Conservation (phyloP, 805 yeast genomes). For the Candida insectorum region DNA sequence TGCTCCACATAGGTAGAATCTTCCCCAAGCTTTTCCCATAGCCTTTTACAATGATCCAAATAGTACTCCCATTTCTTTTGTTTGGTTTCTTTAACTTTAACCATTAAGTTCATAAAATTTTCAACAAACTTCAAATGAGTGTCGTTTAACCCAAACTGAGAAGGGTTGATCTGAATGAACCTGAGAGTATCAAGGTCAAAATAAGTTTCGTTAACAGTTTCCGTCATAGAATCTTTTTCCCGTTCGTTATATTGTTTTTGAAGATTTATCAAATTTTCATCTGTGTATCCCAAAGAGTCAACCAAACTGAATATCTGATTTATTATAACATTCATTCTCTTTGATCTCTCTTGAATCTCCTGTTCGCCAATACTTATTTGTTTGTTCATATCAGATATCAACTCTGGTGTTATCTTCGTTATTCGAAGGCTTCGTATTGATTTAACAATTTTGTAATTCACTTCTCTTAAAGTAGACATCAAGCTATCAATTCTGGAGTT, state of each 20-base stretch:
- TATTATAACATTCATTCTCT: constrained; percentile 21
- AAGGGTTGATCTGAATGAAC: constrained; percentile 33
- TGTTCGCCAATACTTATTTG: constrained; percentile 25
- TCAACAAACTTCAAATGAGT: constrained; percentile 30
- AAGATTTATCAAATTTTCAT: constrained; percentile 29
- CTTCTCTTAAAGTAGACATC: constrained; percentile 28
- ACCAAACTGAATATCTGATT: constrained; percentile 24
- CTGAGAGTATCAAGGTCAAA: constrained; percentile 36
- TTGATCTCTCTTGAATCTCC: constrained; percentile 22
- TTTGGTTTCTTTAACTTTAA: constrained; percentile 27
- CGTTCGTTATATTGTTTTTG: constrained; percentile 25
- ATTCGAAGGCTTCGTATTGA: constrained; percentile 32
- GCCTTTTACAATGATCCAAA: constrained; percentile 37
- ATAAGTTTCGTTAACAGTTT: constrained; percentile 21
- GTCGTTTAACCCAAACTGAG: constrained; percentile 37
- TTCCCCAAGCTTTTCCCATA: constrained; percentile 61
- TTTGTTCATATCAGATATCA: constrained; percentile 17
- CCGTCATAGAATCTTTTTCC: constrained; percentile 9
- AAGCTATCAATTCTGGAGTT: constrained; percentile 10
- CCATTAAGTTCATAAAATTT: constrained; percentile 28
- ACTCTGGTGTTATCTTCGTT: constrained; percentile 34
- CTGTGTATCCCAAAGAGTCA: constrained; percentile 23
- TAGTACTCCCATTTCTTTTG: constrained; percentile 35
- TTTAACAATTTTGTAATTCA: constrained; percentile 35
- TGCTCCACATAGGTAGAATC: constrained; percentile 33